These are phyloP conservation scores for Tetrapisispora namnaoensis DNA, from an alignment of 805 yeast species.

Conservation along the genomic window DNA sequence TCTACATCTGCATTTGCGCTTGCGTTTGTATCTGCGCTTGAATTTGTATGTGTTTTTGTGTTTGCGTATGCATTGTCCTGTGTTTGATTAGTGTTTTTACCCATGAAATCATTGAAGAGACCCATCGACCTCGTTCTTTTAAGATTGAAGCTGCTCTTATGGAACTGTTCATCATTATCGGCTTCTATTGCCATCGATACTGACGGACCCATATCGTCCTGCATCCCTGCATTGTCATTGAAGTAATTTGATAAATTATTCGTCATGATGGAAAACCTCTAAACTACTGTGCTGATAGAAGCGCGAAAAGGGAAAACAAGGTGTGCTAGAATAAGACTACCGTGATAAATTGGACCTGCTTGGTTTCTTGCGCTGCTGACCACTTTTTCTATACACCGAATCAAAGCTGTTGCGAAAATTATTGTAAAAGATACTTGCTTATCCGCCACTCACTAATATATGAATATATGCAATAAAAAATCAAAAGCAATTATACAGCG, in stretches of 20 bases:
- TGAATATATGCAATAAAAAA: too few species aligned
- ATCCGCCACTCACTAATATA: background rate
- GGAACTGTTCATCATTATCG: conserved; percentile 58
- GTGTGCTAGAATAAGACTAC: too few species aligned
- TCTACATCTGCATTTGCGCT: background rate
- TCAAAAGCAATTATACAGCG: too few species aligned
- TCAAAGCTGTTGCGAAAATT: background rate
- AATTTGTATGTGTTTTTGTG: too few species aligned
- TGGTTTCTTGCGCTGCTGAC: too few species aligned
- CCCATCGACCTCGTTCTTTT: conserved; percentile 82
- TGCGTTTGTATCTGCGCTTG: background rate
- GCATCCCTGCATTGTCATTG: conserved; percentile 5
- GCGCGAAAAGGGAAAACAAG: too few species aligned
- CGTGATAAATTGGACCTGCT: too few species aligned
- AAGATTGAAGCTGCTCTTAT: conserved; percentile 58
- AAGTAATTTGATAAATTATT: conserved; percentile 24
- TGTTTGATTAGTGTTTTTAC: too few species aligned
- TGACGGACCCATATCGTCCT: conserved; percentile 31
- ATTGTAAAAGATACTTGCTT: background rate
- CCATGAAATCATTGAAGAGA: conserved; percentile 48
- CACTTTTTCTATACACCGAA: background rate
- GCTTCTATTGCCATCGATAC: conserved; percentile 55
- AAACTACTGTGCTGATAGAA: background rate
- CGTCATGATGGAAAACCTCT: conserved; percentile 12
- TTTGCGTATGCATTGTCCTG: too few species aligned